Evolutionary conservation across 768 basidiomycete genomes (phyloP), one percentile per base, ranked within the genome.

Genomic region (Pisolithus albus): DNA sequence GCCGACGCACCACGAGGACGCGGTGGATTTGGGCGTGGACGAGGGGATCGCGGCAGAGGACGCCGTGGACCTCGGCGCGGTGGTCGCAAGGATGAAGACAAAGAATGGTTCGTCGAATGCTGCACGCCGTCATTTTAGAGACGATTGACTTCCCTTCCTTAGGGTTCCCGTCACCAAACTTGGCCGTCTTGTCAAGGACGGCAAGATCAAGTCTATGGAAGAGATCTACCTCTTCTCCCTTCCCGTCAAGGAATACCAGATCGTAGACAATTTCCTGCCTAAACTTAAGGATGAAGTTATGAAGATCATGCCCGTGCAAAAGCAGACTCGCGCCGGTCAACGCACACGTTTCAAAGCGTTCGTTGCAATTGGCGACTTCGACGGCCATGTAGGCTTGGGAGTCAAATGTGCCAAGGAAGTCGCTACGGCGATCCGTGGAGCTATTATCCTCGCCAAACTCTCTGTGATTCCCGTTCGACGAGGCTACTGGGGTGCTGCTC

Each of bases 401-500:
- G 94, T 98, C 71, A 99, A 99, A 77, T 98, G 95, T 68, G 94
- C 96, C 61, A 99, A 99, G 80, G 96, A 99, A 81, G 96, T 98
- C 65, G 96, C 96, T 30, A 96, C 94, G 52, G 96, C 96, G 62
- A 99, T 99, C 70, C 93, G 96, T 65, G 96, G 96, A 57, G 96
- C 96, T 59, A 98, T 99, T 81, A 93, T 97, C 75, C 83, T 93
- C 57, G 96, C 96, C 66, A 99, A 99, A 70, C 82, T 99, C 59
- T 92, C 92, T 45, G 91, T 98, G 69, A 86, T 98, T 66, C 96
- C 96, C 62, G 96, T 99, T 57, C 89, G 96, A 64, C 80, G 96
- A 75, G 96, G 96, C 62, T 99, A 99, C 82, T 99, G 96, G 96
- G 96, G 96, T 78, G 90, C 92, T 64, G 89, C 92, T 64, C 94